Evolutionary conservation across 345 rosid genomes (phyloP), one percentile per base, ranked within the genome.

Genomic region (Eucalyptus regnans): DNA sequence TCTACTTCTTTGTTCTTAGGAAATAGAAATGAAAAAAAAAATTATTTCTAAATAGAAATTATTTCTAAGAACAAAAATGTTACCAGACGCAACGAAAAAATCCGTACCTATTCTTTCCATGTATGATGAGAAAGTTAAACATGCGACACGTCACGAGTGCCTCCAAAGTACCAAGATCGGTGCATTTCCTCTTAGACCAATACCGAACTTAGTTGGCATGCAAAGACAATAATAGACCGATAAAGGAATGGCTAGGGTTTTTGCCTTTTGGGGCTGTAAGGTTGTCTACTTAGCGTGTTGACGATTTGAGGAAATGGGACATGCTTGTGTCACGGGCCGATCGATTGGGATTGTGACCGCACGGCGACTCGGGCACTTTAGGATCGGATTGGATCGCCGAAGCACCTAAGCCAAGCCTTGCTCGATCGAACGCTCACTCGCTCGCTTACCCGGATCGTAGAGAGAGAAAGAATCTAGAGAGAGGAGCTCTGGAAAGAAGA

Each of bases 101-200:
- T 5, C 1, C 2, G 0, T 1, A 37, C 46, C 18, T 17, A 9
- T 18, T 71, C 4, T 37, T 71, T 10, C 12, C 20, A n/a, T 4
- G 9, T 10, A 14, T 13, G 37, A 64, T 7, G 31, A n/a, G 3
- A 64, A 64, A 64, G 37, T 3, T 71, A 18, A 20, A 41, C 46
- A 71, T 37, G 81, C 8, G 4, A 33, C 33, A 18, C 4, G 13
- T 15, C 11, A 17, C 2, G 3, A 31, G 43, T 17, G 44, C 18
- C 81, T 68, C 23, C 25, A 33, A 20, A 37, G 41, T 20, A 20
- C 25, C 4, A 8, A 8, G 25, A 37, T 18, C 2, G 14, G 4
- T 23, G 44, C 44, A 37, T 33, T 71, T 66, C 31, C 9, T 71
- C 81, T 71, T 18, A 37, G 12, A 10, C 6, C 44, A 11, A 9